Evolutionary conservation across 345 rosid species (phyloP), one percentile per base, ranked within the genome.

Genomic region (Acer yangbiense): DNA sequence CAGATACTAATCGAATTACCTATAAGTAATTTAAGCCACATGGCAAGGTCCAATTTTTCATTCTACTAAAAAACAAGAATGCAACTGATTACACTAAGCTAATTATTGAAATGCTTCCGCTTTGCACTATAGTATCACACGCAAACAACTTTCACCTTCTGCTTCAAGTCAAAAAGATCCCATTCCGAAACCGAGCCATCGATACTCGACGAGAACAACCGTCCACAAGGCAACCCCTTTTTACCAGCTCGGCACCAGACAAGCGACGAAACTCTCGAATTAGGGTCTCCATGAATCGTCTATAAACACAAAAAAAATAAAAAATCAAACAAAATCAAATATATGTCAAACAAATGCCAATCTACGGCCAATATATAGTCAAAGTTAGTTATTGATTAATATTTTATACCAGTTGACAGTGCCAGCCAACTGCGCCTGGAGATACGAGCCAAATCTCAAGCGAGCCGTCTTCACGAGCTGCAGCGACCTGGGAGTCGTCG

Each of bases 391-490:
- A 20, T 10, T 6, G 12, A 17, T 20, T 61, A 21, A 73, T 85
- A 95, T 97, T 20, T 50, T 18, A 73, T 85, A 95, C 98, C 91
- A 93, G 91, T 81, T 93, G 99, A 82, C 95, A 88, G 95, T 95
- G 98, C 99, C 99, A 95, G 69, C 98, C 96, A 62, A 92, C 90
- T 62, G 98, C 87, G 75, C 98, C 97, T 39, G 98, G 96, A 55
- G 97, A 92, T 18, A 95, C 97, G 11, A 93, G 97, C 99, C 99
- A 93, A 86, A 95, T 89, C 92, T 95, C 99, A 14, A 95, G 92
- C 25, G 99, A 90, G 77, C 98, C 94, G 76, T 93, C 97, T 69
- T 93, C 94, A 61, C 98, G 95, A 54, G 97, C 95, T 8, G 98
- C 95, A 3, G 98, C 98, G 74, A 92, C 90, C 77, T 86, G 94